Evolutionary conservation across 2,329 filamentous ascomycete genomes (phyloP).

Genomic region (Trichophyton equinum): DNA sequence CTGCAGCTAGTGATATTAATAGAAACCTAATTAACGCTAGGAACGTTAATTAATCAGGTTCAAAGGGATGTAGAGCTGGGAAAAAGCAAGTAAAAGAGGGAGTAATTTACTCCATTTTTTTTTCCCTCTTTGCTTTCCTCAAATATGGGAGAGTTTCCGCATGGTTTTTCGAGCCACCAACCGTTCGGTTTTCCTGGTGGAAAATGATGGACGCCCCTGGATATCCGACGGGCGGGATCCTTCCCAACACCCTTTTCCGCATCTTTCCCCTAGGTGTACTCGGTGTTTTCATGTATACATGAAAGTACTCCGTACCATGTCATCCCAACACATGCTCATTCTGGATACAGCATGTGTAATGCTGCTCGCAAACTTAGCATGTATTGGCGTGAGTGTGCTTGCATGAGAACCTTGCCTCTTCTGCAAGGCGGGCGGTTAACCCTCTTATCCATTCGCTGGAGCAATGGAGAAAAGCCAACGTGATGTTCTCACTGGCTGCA

Average conservation of each 20-base stretch:
- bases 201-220: not conserved
- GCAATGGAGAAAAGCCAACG: not conserved
- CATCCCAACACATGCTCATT: not conserved
- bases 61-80: not conserved
- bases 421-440: constrained; percentile 1
- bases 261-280: not conserved
- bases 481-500: not conserved
- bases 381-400: not conserved
- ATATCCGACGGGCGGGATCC: not conserved
- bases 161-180: not conserved
- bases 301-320: not conserved
- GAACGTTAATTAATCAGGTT: not conserved
- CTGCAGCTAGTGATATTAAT: constrained; percentile 1
- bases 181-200: not conserved
- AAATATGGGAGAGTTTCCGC: not conserved
- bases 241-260: not conserved
- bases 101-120: not conserved
- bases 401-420: not conserved
- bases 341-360: not conserved
- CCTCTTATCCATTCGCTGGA: not conserved
- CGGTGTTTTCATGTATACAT: not conserved
- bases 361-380: not conserved
- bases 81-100: not conserved
- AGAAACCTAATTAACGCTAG: constrained; percentile 2
- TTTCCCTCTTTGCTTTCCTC: not conserved